phyloP scores from a whole-genome alignment of 2,329 filamentous ascomycete species.

The Rhexocercosporidium sp. region DNA sequence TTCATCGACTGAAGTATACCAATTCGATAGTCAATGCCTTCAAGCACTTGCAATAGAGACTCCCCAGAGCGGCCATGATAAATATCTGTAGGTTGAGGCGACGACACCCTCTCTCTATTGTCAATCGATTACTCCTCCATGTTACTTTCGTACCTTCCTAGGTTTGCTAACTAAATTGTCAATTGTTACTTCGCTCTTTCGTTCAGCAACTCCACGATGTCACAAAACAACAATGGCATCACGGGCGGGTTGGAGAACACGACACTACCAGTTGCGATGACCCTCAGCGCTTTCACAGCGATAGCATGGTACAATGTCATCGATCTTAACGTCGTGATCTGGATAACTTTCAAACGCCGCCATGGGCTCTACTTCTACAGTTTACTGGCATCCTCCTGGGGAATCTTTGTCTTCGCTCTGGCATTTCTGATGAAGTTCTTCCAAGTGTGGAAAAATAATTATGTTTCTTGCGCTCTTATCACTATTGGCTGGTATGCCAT shows the following conservation, averaged over 20 bases:
- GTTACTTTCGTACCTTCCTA: background rate
- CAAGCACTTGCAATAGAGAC: background rate
- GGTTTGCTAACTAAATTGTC: background rate
- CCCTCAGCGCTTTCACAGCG: constrained; percentile 16
- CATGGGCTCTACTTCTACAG: constrained; percentile 27
- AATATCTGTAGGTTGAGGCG: background rate
- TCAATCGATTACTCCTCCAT: background rate
- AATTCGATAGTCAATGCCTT: background rate
- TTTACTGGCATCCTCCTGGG: constrained; percentile 22
- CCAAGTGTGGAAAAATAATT: background rate
- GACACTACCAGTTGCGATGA: constrained; percentile 17
- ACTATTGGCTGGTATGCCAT: constrained; percentile 51
- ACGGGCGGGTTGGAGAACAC: constrained; percentile 3
- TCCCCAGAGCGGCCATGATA: background rate
- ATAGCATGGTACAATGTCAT: constrained; percentile 24
- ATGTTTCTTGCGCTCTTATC: constrained; percentile 42
- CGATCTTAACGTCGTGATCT: constrained; percentile 25
- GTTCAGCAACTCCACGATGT: background rate
- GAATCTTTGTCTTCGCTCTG: constrained; percentile 17
- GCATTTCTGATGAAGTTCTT: constrained; percentile 23
- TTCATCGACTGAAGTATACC: background rate
- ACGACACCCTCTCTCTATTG: background rate
- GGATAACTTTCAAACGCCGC: constrained; percentile 20
- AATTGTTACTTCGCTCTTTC: background rate
- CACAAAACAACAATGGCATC: constrained; percentile 15